Evolutionary conservation across 78 protist genomes (phyloP).

Genomic region (Dictyostelium brefeldianum): DNA sequence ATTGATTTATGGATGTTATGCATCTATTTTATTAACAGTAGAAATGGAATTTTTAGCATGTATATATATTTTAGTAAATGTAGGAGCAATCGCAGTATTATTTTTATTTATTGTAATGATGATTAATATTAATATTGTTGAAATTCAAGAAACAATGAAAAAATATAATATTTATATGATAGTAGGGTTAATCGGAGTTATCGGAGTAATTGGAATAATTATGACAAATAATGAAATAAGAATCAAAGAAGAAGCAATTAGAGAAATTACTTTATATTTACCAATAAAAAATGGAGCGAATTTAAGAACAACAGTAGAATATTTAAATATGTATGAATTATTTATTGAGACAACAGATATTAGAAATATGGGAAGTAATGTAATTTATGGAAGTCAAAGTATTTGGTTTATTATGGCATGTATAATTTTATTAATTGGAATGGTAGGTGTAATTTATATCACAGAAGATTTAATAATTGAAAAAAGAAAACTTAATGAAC

Average conservation of each 20-base stretch:
- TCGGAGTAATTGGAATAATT: background rate
- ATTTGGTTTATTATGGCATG: conserved; percentile 17
- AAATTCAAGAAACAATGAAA: conserved; percentile 32
- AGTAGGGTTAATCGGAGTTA: background rate
- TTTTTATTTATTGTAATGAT: conserved; percentile 51
- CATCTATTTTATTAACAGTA: conserved; percentile 8
- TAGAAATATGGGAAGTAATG: conserved; percentile 7
- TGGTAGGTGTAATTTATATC: conserved; percentile 29
- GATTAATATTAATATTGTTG: conserved; percentile 30
- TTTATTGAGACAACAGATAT: conserved; percentile 1
- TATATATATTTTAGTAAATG: conserved; percentile 40
- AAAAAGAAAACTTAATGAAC: background rate
- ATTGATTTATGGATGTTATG: conserved; percentile 17
- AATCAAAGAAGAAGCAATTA: background rate
- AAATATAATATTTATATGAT: background rate
- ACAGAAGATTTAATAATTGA: conserved; percentile 24
- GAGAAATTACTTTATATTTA: background rate
- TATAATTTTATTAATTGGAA: conserved; percentile 23
- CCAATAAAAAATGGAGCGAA: background rate
- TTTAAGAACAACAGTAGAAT: background rate
- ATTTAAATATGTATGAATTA: background rate
- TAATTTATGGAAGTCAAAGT: conserved; percentile 14
- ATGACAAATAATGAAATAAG: background rate
- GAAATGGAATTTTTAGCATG: conserved; percentile 43
- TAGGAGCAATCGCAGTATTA: conserved; percentile 46